Percentiles rank a stretch among this genome's conserved stretches.
phyloP scores from a whole-genome alignment of 345 rosid species.

The Rhodomyrtus tomentosa region DNA sequence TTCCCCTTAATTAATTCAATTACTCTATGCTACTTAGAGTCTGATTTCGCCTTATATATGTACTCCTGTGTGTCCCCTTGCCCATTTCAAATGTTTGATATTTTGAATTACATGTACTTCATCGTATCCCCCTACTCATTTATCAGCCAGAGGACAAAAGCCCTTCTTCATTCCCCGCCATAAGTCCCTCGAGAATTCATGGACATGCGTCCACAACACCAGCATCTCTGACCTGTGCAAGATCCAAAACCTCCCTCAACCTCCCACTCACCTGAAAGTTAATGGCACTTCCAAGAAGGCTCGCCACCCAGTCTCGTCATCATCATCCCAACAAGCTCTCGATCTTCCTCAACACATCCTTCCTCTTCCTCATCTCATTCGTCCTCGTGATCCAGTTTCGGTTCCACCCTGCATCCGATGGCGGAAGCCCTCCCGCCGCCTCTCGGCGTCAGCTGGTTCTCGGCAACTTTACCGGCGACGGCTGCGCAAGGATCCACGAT shows the following conservation, averaged over 20 bases:
- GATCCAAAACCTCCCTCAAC: not conserved
- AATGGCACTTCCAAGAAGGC: not conserved
- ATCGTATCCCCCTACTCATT: not conserved
- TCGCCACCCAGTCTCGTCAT: slow-evolving; percentile 11
- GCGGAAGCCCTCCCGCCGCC: not conserved
- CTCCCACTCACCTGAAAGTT: no score
- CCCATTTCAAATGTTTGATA: not conserved
- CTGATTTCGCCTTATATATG: not conserved
- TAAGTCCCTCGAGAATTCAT: slow-evolving; percentile 1
- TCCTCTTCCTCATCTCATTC: slow-evolving; percentile 29
- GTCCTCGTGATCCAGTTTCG: not conserved
- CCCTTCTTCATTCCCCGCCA: slow-evolving; percentile 4
- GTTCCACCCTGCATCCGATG: not conserved
- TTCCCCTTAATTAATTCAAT: not conserved
- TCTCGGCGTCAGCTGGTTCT: slow-evolving; percentile 2
- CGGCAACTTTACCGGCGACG: not conserved
- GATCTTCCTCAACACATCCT: slow-evolving; percentile 41
- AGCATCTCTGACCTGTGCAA: not conserved
- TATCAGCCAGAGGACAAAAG: not conserved
- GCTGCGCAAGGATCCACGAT: slow-evolving; percentile 29
- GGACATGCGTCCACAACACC: slow-evolving; percentile 5
- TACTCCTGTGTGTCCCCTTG: not conserved
- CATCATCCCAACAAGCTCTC: not conserved
- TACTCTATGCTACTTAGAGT: not conserved
- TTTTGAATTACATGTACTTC: not conserved